These are phyloP conservation scores for Mikania micrantha DNA, from an alignment of 129 eudicot genomes.

Conservation along the genomic window DNA sequence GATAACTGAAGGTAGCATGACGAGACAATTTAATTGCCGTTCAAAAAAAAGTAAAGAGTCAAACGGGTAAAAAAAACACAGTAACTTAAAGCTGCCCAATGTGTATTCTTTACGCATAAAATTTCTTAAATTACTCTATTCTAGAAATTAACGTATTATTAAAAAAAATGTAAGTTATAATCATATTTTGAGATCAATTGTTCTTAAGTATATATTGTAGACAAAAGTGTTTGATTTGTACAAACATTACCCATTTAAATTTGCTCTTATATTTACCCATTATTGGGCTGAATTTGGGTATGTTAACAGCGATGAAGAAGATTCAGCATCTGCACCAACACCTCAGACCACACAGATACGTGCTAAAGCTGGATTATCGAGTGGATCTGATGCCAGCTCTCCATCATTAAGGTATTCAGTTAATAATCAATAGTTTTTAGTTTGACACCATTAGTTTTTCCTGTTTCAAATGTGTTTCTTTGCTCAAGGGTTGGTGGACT, in stretches of 20 bases:
- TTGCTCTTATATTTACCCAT: not conserved
- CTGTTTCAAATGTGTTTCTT: not conserved
- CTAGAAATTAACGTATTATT: not conserved
- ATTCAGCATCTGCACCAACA: slow-evolving; percentile 58
- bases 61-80: not conserved
- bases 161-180: not conserved
- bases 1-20: too few species aligned
- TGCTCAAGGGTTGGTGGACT: slow-evolving; percentile 58
- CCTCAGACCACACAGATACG: slow-evolving; percentile 33
- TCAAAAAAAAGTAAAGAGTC: not conserved
- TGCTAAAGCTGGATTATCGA: slow-evolving; percentile 42
- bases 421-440: not conserved
- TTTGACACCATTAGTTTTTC: not conserved
- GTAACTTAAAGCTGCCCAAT: not conserved
- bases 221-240: not conserved
- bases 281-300: slow-evolving; percentile 10
- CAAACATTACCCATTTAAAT: not conserved
- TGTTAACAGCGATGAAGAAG: slow-evolving; percentile 83
- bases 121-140: not conserved
- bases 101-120: not conserved
- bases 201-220: not conserved
- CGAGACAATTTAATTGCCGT: too few species aligned
- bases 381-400: slow-evolving; percentile 45
- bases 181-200: not conserved
- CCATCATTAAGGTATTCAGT: slow-evolving; percentile 52